Evolutionary conservation across 2,329 filamentous ascomycete species (phyloP).

Genomic region (Chaetomiaceae sp.): DNA sequence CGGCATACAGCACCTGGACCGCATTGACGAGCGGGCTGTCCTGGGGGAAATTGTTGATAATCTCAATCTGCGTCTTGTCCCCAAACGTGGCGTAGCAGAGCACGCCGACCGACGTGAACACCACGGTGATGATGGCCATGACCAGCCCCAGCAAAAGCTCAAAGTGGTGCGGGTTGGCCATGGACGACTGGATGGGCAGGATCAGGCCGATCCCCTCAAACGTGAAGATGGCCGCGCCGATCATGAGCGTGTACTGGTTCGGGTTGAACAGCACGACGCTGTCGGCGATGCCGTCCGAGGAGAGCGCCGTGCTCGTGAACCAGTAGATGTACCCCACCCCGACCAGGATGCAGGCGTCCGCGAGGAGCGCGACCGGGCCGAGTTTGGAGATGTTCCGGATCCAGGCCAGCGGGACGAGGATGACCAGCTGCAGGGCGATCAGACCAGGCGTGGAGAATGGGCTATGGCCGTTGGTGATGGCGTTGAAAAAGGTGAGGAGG

Average conservation of each 20-base stretch:
- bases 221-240: constrained; percentile 71
- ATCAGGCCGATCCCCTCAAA: constrained; percentile 77
- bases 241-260: constrained; percentile 62
- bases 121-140: constrained; percentile 68
- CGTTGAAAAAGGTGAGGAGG: constrained; percentile 60
- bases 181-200: constrained; percentile 70
- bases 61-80: constrained; percentile 62
- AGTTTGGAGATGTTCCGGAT: constrained; percentile 74
- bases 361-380: constrained; percentile 62
- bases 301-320: constrained; percentile 59
- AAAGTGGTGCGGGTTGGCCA: constrained; percentile 67
- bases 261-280: constrained; percentile 68
- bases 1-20: constrained; percentile 69
- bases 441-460: constrained; percentile 53
- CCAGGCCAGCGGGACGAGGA: constrained; percentile 62
- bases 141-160: constrained; percentile 60
- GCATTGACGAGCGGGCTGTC: constrained; percentile 67
- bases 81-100: constrained; percentile 74
- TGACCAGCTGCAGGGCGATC: constrained; percentile 61
- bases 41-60: constrained; percentile 74
- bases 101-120: constrained; percentile 68
- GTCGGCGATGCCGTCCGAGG: constrained; percentile 51
- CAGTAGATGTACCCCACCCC: constrained; percentile 70
- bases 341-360: constrained; percentile 67
- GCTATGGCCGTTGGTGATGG: constrained; percentile 48